Conservation (phyloP, 1,139 yeast genomes). For the Barnettozyma hawaiiensis region DNA sequence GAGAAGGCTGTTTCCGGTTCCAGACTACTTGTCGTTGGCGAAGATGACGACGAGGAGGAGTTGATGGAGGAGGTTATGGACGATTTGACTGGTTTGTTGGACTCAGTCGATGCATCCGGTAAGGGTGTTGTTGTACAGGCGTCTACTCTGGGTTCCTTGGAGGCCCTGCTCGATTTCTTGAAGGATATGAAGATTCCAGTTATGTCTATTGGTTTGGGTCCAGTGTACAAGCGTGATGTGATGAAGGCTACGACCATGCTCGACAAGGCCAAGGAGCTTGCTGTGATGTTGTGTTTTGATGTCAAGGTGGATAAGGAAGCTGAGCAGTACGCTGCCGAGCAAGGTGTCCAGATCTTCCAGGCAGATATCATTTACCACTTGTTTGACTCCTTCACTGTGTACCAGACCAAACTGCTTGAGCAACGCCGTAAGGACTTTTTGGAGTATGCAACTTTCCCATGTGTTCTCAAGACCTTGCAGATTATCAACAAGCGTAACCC, state of each 20-base stretch:
- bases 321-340: slow-evolving; percentile 93
- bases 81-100: slow-evolving; percentile 89
- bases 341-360: slow-evolving; percentile 83
- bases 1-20: slow-evolving; percentile 99
- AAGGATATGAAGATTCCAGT: slow-evolving; percentile 99
- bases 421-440: slow-evolving; percentile 85
- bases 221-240: slow-evolving; percentile 95
- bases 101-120: slow-evolving; percentile 91
- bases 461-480: slow-evolving; percentile 89
- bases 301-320: slow-evolving; percentile 97
- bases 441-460: slow-evolving; percentile 90
- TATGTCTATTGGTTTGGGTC: slow-evolving; percentile 96
- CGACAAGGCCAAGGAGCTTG: slow-evolving; percentile 92
- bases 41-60: slow-evolving; percentile 96
- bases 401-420: slow-evolving; percentile 83
- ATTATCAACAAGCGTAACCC: slow-evolving; percentile 98
- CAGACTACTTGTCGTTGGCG: slow-evolving; percentile 88
- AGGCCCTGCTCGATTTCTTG: slow-evolving; percentile 93
- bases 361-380: slow-evolving; percentile 96
- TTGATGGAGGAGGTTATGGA: slow-evolving; percentile 98
- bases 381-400: slow-evolving; percentile 91
- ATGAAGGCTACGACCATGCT: slow-evolving; percentile 97
- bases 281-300: slow-evolving; percentile 97
- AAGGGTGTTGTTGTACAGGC: slow-evolving; percentile 98
- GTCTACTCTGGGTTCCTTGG: slow-evolving; percentile 94